Evolutionary conservation across 768 basidiomycete species (phyloP).

Genomic region (Rhodotorula babjevae): DNA sequence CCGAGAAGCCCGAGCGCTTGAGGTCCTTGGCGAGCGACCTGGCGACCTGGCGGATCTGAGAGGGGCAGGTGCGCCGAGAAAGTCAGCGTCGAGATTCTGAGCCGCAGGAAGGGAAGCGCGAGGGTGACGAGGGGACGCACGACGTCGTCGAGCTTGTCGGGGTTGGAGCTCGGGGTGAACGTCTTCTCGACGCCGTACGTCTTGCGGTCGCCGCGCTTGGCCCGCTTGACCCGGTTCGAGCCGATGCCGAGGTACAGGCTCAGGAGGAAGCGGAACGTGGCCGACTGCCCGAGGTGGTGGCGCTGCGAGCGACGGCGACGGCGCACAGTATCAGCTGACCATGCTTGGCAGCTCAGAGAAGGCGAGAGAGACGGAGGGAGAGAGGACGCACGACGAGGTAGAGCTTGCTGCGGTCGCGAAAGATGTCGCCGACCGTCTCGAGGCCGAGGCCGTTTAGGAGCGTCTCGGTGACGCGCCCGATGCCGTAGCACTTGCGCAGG

Average conservation of each 20-base stretch:
- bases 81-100: background rate
- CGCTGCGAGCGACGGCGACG: slow-evolving; percentile 44
- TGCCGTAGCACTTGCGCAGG: slow-evolving; percentile 58
- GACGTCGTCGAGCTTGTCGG: slow-evolving; percentile 8
- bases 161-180: slow-evolving; percentile 5
- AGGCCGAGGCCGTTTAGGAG: slow-evolving; percentile 80
- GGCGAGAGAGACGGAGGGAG: no score
- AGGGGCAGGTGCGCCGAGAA: background rate
- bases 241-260: slow-evolving; percentile 79
- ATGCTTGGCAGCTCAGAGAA: no score
- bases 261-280: slow-evolving; percentile 60
- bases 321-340: no score
- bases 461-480: slow-evolving; percentile 85
- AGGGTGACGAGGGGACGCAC: slow-evolving; percentile 1
- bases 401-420: slow-evolving; percentile 64
- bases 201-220: slow-evolving; percentile 74
- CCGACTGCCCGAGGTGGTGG: slow-evolving; percentile 65
- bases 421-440: slow-evolving; percentile 90
- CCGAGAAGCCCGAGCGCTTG: slow-evolving; percentile 71
- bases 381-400: slow-evolving; percentile 58
- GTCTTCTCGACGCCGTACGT: slow-evolving; percentile 76
- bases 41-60: slow-evolving; percentile 77
- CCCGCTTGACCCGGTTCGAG: slow-evolving; percentile 72
- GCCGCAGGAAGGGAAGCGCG: background rate
- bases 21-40: slow-evolving; percentile 77